These are phyloP conservation scores for Bimuria novae-zelandiae DNA, from an alignment of 2,329 filamentous ascomycete genomes.

Conservation along the genomic window DNA sequence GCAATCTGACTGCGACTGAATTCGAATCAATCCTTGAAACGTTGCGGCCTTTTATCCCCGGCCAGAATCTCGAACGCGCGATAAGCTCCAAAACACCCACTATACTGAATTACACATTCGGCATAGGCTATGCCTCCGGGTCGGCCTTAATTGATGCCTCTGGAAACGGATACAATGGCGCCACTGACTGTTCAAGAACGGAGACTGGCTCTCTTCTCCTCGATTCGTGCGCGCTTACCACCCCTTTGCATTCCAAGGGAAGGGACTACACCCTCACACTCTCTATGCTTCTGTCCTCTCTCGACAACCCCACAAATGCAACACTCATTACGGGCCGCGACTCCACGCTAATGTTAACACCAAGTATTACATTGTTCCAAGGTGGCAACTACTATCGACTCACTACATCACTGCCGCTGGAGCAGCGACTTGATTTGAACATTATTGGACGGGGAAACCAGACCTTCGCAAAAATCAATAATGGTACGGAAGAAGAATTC, in stretches of 20 bases:
- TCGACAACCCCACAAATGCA: constrained; percentile 41
- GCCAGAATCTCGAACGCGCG: constrained; percentile 48
- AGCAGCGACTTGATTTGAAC: constrained; percentile 43
- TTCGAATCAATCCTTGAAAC: constrained; percentile 46
- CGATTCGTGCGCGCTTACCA: constrained; percentile 50
- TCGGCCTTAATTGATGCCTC: constrained; percentile 42
- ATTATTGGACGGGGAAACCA: constrained; percentile 43
- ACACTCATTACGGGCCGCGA: constrained; percentile 51
- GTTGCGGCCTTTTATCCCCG: constrained; percentile 48
- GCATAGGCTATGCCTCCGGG: constrained; percentile 1
- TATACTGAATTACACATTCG: constrained; percentile 46
- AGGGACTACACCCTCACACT: constrained; percentile 61
- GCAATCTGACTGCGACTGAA: constrained; percentile 38
- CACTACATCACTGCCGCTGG: constrained; percentile 48
- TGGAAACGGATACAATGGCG: constrained; percentile 49
- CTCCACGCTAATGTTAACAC: constrained; percentile 46
- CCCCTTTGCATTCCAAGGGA: constrained; percentile 59
- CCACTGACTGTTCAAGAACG: constrained; percentile 44
- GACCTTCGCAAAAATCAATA: constrained; percentile 40
- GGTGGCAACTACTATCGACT: constrained; percentile 47
- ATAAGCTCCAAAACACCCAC: constrained; percentile 41
- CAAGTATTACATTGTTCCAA: constrained; percentile 47
- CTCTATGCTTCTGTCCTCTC: constrained; percentile 35
- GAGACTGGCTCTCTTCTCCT: constrained; percentile 38
- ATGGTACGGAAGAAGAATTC: constrained; percentile 47